These are phyloP conservation scores for Leccinum boreale DNA, from an alignment of 768 basidiomycete species.

Conservation along the genomic window DNA sequence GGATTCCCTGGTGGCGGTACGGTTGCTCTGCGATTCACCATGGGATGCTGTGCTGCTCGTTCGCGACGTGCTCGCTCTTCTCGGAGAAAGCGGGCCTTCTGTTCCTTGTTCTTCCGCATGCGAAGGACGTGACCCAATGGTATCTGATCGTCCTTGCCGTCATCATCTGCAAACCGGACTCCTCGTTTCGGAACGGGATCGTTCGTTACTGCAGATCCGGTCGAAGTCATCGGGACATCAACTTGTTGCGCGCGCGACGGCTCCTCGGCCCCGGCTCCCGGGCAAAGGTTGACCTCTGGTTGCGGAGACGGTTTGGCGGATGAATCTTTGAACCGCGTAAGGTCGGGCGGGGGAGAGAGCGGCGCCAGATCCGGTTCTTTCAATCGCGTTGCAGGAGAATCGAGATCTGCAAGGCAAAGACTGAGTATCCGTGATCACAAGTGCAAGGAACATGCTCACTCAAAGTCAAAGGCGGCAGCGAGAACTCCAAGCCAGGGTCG, in stretches of 20 bases:
- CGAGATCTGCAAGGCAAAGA: conserved; percentile 18
- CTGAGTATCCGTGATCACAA: conserved; percentile 11
- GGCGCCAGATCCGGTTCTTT: conserved; percentile 2
- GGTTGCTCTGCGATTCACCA: conserved; percentile 32
- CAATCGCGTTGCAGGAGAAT: conserved; percentile 14
- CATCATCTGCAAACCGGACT: conserved; percentile 64
- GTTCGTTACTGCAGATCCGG: conserved; percentile 8
- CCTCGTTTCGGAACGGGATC: conserved; percentile 40
- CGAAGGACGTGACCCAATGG: conserved; percentile 70
- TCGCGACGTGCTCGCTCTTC: conserved; percentile 55
- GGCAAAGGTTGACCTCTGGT: background rate
- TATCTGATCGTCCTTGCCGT: conserved; percentile 60
- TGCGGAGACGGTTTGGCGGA: background rate
- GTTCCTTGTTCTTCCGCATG: conserved; percentile 68
- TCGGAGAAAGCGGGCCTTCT: conserved; percentile 65
- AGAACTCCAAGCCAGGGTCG: conserved; percentile 16
- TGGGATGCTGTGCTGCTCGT: conserved; percentile 28
- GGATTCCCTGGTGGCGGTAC: conserved; percentile 8
- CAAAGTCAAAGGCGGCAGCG: conserved; percentile 13
- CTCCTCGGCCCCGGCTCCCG: background rate
- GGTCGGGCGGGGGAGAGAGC: conserved; percentile 1
- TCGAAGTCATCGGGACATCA: background rate
- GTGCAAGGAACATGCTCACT: conserved; percentile 15
- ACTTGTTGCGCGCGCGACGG: conserved; percentile 1
- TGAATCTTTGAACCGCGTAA: conserved; percentile 4